Evolutionary conservation across 2,329 filamentous ascomycete genomes (phyloP).

Genomic region (Knufia fluminis): DNA sequence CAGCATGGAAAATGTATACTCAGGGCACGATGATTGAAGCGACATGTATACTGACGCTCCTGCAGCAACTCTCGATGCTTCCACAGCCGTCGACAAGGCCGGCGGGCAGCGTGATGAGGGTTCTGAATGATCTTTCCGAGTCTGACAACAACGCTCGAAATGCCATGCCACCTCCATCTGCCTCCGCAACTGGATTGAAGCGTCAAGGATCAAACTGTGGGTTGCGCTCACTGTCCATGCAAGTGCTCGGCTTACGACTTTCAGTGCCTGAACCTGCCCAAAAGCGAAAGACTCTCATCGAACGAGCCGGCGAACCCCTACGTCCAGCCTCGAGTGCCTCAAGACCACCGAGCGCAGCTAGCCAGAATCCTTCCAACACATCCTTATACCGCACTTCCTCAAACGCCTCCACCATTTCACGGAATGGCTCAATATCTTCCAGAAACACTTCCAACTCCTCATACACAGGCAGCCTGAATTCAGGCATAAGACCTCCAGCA

Average conservation of each 20-base stretch:
- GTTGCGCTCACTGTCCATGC: constrained; percentile 28
- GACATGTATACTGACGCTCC: neutral
- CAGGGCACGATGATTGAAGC: neutral
- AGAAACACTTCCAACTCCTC: constrained; percentile 37
- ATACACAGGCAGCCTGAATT: constrained; percentile 51
- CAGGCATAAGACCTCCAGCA: constrained; percentile 38
- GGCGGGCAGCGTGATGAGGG: constrained; percentile 19
- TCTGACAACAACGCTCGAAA: constrained; percentile 46
- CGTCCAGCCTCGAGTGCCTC: constrained; percentile 34
- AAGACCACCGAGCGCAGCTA: constrained; percentile 36
- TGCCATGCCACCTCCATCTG: constrained; percentile 34
- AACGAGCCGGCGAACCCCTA: constrained; percentile 46
- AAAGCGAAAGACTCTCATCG: constrained; percentile 52
- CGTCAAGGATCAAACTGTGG: constrained; percentile 44
- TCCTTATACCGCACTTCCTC: constrained; percentile 37
- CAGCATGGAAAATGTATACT: constrained; percentile 17
- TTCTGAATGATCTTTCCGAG: constrained; percentile 43
- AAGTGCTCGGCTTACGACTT: constrained; percentile 26
- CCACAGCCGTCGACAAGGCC: constrained; percentile 9
- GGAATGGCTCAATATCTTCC: constrained; percentile 35
- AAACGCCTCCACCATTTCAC: constrained; percentile 34
- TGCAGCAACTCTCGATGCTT: constrained; percentile 11
- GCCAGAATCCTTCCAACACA: constrained; percentile 29
- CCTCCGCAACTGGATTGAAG: constrained; percentile 33
- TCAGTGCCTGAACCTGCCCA: constrained; percentile 47